Percentiles rank a stretch among this genome's conserved stretches.
Evolutionary conservation across 2,329 filamentous ascomycete genomes (phyloP).

Genomic region (Stemphylium beticola): DNA sequence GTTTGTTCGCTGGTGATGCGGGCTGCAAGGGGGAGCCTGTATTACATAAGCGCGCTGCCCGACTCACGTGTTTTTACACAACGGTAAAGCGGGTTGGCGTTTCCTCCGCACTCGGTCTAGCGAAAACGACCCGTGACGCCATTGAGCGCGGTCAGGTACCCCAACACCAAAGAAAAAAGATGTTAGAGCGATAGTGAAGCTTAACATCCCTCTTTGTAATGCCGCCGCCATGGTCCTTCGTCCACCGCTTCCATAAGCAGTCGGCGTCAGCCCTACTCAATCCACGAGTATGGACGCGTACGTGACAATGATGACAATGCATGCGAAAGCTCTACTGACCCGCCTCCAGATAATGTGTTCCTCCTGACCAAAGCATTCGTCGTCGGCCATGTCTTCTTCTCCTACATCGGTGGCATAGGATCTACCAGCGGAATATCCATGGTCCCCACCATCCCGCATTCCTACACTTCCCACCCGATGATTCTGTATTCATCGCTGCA

Average conservation of each 20-base stretch:
- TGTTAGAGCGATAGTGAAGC: slow-evolving; percentile 24
- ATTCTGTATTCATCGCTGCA: slow-evolving; percentile 38
- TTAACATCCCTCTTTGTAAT: slow-evolving; percentile 14
- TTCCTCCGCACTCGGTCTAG: neutral
- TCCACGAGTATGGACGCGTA: slow-evolving; percentile 8
- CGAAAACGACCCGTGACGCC: neutral
- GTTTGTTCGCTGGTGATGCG: too few species aligned
- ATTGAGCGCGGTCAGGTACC: slow-evolving; percentile 5
- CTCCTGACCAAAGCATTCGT: slow-evolving; percentile 24
- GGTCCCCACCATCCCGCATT: slow-evolving; percentile 75
- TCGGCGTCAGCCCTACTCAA: slow-evolving; percentile 7
- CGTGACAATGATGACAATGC: neutral
- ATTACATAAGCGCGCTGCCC: too few species aligned
- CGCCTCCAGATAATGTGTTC: slow-evolving; percentile 14
- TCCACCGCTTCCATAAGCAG: slow-evolving; percentile 13
- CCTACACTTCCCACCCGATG: slow-evolving; percentile 18
- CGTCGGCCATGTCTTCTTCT: slow-evolving; percentile 44
- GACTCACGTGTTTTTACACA: neutral
- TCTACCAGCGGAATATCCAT: slow-evolving; percentile 78
- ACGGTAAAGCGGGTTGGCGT: neutral
- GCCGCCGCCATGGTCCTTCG: slow-evolving; percentile 29
- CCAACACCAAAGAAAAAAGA: neutral
- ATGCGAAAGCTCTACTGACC: slow-evolving; percentile 5
- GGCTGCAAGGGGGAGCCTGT: too few species aligned
- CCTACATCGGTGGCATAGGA: slow-evolving; percentile 67